Conservation (phyloP, 768 basidiomycete genomes). For the Pisolithus sp. region DNA sequence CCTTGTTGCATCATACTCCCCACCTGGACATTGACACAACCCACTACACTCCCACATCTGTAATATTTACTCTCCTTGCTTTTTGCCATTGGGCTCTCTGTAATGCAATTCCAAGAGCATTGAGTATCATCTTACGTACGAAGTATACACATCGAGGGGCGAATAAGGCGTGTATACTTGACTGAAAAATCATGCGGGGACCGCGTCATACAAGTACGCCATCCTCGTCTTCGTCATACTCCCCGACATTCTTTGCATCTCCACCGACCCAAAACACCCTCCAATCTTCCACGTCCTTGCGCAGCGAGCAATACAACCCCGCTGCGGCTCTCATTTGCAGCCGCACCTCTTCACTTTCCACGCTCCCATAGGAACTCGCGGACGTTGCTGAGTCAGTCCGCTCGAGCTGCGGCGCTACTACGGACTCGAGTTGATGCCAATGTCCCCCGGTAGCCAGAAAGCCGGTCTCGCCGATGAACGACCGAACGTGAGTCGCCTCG, state of each 20-base stretch:
- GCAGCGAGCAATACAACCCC: conserved; percentile 75
- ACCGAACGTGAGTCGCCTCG: conserved; percentile 48
- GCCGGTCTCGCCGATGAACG: conserved; percentile 57
- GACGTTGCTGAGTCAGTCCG: conserved; percentile 44
- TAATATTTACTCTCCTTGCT: conserved; percentile 21
- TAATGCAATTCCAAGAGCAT: conserved; percentile 11
- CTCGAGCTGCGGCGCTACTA: conserved; percentile 29
- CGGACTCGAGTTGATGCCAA: conserved; percentile 33
- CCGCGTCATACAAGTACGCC: conserved; percentile 20
- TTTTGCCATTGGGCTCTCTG: conserved; percentile 16
- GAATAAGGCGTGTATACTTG: neutral
- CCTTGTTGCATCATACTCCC: conserved; percentile 12
- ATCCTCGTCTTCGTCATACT: conserved; percentile 23
- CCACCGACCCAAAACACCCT: conserved; percentile 82
- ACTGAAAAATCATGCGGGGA: too few relatives aligned
- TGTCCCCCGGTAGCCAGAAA: conserved; percentile 41
- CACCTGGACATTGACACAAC: conserved; percentile 21
- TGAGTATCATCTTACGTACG: conserved; percentile 17
- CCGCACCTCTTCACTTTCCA: conserved; percentile 46
- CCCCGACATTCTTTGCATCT: conserved; percentile 27
- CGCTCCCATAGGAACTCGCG: conserved; percentile 40
- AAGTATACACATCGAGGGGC: neutral
- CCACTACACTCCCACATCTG: conserved; percentile 18
- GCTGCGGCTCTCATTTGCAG: conserved; percentile 45
- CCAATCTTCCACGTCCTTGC: conserved; percentile 70